Evolutionary conservation across 768 basidiomycete species (phyloP), one percentile per base, ranked within the genome.

Genomic region (Russula virescens): DNA sequence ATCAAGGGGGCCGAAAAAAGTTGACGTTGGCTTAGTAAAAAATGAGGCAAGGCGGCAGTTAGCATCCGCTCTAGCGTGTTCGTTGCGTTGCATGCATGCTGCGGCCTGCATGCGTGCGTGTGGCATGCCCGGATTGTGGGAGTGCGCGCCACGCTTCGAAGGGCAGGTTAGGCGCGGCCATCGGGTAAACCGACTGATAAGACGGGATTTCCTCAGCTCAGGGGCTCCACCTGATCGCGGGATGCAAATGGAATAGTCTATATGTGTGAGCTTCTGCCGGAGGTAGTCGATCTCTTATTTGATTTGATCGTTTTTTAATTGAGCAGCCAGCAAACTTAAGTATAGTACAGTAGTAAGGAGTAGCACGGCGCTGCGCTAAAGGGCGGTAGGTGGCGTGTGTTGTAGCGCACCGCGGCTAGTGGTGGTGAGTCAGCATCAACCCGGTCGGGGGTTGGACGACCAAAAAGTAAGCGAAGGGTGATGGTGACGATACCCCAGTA

Each of bases 121-220:
- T 18, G 31, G n/a, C 52, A 53, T 23, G 40, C 48, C 21, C 46
- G 40, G 28, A 14, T 51, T n/a, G n/a, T n/a, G n/a, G n/a, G 54
- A 21, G 21, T 25, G 48, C 28, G 26, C 19, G 43, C 61, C 61
- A 58, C 61, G 61, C 52, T 50, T 56, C 61, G 56, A 60, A 34
- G 50, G 50, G 59, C 51, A 60, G 58, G 57, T 40, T 28, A 25
- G 48, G 9, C 31, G 31, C 46, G 57, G 40, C 38, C 26, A 49
- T 50, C 57, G 49, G 48, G 48, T 28, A 18, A 25, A 16, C 6
- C 40, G 18, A 18, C 1, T 19, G 54, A 55, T 61, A 56, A 56
- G 54, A 49, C 38, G 10, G 52, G 14, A 34, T 40, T 53, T 40
- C 25, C n/a, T 46, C 34, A 23, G 19, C 40, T 55, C 53, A 55